Evolutionary conservation across 768 basidiomycete species (phyloP), one percentile per base, ranked within the genome.

Genomic region (Xerocomellus chrysenteron): DNA sequence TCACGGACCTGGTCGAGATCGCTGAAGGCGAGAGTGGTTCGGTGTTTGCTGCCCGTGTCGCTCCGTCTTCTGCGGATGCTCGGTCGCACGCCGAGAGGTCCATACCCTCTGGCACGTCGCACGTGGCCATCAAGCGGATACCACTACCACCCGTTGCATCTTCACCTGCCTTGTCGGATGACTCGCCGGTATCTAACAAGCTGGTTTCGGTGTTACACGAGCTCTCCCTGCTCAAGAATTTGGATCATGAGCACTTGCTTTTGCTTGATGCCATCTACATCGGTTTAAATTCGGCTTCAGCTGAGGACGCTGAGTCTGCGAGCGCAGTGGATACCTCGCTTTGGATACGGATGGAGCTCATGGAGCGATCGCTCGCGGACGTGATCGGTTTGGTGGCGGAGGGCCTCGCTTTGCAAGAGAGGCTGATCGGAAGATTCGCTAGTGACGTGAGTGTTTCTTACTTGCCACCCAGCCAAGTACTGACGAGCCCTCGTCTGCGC

Each of bases 311-410:
- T 3, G 47, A 51, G 21, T 53, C 47, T 28, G 51, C 58, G 4
- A 28, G 32, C 4, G 35, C 30, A 8, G 61, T 73, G 21, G 85
- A 85, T 55, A 82, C 83, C 59, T 80, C 84, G 55, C 71, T 94
- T 37, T 94, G 92, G 92, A 86, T 94, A 47, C 76, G 86, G 59
- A 94, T 94, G 92, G 90, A 92, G 69, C 81, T 93, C 33, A 92
- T 94, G 91, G 90, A 92, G 64, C 79, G 90, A 59, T 92, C 90
- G 67, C 74, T 94, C 61, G 92, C 92, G 63, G 92, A 94, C 68
- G 80, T 94, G 45, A 77, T 93, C 16, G 82, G 77, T 16, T 70
- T 92, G 19, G 82, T 82, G 8, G 80, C 75, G 13, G 77, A 82
- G 57, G 89, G 88, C 0, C 69, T 91, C 37, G 76, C 80, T 62